phyloP scores from a whole-genome alignment of 1,284 basidiomycete genomes.

The Vanrija sp. region DNA sequence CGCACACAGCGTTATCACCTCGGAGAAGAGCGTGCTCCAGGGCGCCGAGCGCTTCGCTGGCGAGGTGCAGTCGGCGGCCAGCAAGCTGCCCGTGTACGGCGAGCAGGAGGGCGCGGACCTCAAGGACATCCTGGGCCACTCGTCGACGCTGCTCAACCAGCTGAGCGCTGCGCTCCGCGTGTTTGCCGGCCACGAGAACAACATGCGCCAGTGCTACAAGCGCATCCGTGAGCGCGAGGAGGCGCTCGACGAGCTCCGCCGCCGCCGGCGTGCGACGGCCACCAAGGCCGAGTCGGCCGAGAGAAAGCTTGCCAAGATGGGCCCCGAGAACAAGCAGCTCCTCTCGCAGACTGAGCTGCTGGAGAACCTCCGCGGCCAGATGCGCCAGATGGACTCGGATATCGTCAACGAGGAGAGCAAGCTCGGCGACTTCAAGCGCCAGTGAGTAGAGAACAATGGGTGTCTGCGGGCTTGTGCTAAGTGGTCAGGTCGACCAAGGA shows the following conservation, averaged over 20 bases:
- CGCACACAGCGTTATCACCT: constrained; percentile 66
- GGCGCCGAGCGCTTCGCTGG: constrained; percentile 58
- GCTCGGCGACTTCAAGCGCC: constrained; percentile 80
- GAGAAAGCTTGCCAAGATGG: constrained; percentile 86
- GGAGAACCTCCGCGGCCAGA: constrained; percentile 71
- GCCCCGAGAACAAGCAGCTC: constrained; percentile 82
- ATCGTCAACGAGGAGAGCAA: constrained; percentile 79
- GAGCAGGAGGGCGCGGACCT: constrained; percentile 77
- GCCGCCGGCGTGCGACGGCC: constrained; percentile 63
- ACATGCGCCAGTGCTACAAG: constrained; percentile 60
- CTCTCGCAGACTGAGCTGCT: constrained; percentile 69
- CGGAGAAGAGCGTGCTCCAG: constrained; percentile 77
- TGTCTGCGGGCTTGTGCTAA: neutral
- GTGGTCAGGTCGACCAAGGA: constrained; percentile 50
- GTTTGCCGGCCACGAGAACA: constrained; percentile 69
- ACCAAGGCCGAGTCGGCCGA: constrained; percentile 81
- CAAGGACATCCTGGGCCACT: constrained; percentile 72
- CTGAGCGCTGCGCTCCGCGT: constrained; percentile 66
- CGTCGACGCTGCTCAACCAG: constrained; percentile 65
- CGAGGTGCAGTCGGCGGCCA: constrained; percentile 70
- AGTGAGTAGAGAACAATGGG: constrained; percentile 23
- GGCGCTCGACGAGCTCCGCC: constrained; percentile 69
- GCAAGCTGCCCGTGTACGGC: constrained; percentile 74
- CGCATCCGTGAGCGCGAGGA: constrained; percentile 77
- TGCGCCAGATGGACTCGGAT: constrained; percentile 71